A percentile compares a stretch with the other conserved stretches of the same genome.
Conservation (phyloP, 331 rosid species). For the Malus hybrid region DNA sequence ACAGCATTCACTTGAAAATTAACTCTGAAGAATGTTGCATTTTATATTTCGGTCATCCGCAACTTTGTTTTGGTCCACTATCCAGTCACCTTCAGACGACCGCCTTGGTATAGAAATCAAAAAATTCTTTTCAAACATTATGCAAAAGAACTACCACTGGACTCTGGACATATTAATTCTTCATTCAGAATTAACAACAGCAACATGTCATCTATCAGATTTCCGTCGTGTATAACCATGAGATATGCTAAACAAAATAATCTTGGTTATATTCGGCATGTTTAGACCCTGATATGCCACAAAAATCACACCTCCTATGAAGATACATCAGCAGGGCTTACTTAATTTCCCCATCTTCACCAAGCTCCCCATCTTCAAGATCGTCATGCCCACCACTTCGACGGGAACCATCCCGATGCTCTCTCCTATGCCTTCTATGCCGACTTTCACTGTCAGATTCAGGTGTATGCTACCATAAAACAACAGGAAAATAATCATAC, state of each 20-base stretch:
- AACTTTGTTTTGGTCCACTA: no score
- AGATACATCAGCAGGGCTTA: constrained; percentile 6
- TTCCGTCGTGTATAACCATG: neutral
- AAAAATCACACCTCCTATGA: constrained; percentile 6
- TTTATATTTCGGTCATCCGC: neutral
- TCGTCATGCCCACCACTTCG: constrained; percentile 68
- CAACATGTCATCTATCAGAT: neutral
- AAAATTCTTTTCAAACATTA: neutral
- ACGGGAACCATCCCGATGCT: constrained; percentile 67
- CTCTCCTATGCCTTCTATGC: constrained; percentile 87
- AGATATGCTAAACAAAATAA: neutral
- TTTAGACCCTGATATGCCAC: constrained; percentile 6
- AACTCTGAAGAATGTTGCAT: constrained; percentile 10
- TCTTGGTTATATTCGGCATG: neutral
- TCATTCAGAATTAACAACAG: neutral
- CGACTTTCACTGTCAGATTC: constrained; percentile 82
- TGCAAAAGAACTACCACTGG: neutral
- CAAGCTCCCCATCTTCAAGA: constrained; percentile 98
- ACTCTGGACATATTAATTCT: neutral
- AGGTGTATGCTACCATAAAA: constrained; percentile 78
- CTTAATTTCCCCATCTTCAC: constrained; percentile 77
- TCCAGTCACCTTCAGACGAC: no score
- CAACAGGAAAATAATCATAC: constrained; percentile 1
- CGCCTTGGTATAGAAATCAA: neutral
- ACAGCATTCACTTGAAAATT: neutral